phyloP scores from a whole-genome alignment of 1,284 basidiomycete species.

The Xerocomus amazonicus region DNA sequence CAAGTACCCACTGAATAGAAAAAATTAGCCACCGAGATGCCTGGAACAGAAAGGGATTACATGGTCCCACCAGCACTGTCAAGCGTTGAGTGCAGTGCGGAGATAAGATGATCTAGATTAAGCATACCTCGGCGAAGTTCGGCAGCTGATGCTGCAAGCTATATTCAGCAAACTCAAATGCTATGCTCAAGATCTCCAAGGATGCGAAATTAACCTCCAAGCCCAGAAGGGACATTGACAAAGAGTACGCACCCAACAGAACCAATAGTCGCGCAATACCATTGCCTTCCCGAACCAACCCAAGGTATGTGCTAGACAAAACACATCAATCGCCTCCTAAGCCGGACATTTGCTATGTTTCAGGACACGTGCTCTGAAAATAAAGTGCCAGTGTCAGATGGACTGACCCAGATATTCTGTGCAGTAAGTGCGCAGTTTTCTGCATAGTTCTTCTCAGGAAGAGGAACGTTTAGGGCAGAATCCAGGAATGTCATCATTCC shows the following conservation, averaged over 20 bases:
- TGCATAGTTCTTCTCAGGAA: constrained; percentile 80
- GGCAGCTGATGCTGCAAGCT: constrained; percentile 78
- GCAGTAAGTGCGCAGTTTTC: constrained; percentile 71
- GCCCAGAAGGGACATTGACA: constrained; percentile 5
- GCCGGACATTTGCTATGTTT: constrained; percentile 4
- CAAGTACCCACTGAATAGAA: constrained; percentile 67
- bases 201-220: constrained; percentile 5
- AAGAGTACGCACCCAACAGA: constrained; percentile 66
- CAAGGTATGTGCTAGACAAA: constrained; percentile 76
- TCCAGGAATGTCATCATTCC: constrained; percentile 76
- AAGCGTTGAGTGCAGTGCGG: constrained; percentile 16
- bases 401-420: constrained; percentile 62
- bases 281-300: constrained; percentile 88
- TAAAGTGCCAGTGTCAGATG: constrained; percentile 1
- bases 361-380: constrained; percentile 6
- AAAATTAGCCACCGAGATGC: constrained; percentile 11
- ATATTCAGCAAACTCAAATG: constrained; percentile 83
- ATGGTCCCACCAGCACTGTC: constrained; percentile 86
- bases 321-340: constrained; percentile 77
- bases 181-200: constrained; percentile 73
- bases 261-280: constrained; percentile 85
- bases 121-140: constrained; percentile 75
- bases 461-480: constrained; percentile 61
- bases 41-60: constrained; percentile 35
- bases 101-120: constrained; percentile 17